Evolutionary conservation across 1,284 basidiomycete species (phyloP), one percentile per base, ranked within the genome.

Genomic region (Boletellus sp.): DNA sequence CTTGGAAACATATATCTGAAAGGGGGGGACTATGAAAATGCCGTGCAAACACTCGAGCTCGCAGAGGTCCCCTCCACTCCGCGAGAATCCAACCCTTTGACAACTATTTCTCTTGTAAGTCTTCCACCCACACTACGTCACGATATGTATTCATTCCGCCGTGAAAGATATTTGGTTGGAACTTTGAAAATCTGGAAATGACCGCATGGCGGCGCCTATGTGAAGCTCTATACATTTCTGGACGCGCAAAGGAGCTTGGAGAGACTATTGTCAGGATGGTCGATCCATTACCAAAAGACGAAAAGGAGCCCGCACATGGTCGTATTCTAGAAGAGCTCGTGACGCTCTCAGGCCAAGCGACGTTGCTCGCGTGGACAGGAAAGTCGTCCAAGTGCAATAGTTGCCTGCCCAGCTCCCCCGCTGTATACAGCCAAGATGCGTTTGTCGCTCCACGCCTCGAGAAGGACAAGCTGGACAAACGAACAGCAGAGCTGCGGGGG

Each of bases 1-100:
- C 47, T 51, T 12, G 50, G 16, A 13, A 42, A 30, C 8, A 51
- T 51, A 28, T 51, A 51, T 21, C 15, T 51, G 35, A 42, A 51
- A 43, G 33, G 37, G 32, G 19, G 19, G 8, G 40, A 50, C 35
- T 50, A 49, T 6, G 50, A 50, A 32, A 30, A 37, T 19, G 50
- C 47, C 5, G 19, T 51, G 24, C 32, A 40, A 3, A 35, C 24
- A 11, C 43, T 50, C 10, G n/a, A 21, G 13, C 30, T 10, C 8
- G 44, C 37, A 19, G 28, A 47, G n/a, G 19, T 22, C 16, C 44
- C 30, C 1, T 22, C 21, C 12, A 41, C 7, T 37, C n/a, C 16
- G 2, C 15, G 18, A 8, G 8, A n/a, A 4, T 13, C 44, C 10
- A 33, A 41, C 12, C 30, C 24, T 13, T 40, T 51, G 11, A 26